These are phyloP conservation scores for Rhizophagus prolifer DNA, from an alignment of 192 early-diverging fungal species.

Conservation along the genomic window DNA sequence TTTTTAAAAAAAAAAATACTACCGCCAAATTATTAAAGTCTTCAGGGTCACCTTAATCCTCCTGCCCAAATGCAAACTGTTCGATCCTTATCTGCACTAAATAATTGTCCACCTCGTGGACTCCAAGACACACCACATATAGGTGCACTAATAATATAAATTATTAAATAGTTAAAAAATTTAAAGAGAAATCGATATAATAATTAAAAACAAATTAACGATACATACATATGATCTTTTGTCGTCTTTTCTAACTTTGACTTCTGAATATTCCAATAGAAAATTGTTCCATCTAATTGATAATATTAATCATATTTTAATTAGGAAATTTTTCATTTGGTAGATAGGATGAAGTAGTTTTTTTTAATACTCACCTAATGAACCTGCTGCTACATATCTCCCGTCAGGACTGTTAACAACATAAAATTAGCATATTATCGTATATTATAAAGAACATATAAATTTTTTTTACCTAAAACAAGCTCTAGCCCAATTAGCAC, in stretches of 20 bases:
- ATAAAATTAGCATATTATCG: background rate
- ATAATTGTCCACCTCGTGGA: conserved; percentile 57
- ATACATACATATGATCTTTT: conserved; percentile 68
- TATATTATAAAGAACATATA: background rate
- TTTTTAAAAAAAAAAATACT: too few relatives aligned
- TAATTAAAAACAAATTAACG: background rate
- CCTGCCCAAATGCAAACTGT: conserved; percentile 58
- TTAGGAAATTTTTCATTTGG: background rate
- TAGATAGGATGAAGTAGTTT: conserved; percentile 1
- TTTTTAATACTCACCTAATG: conserved; percentile 40
- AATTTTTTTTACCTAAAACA: conserved; percentile 58
- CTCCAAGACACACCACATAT: conserved; percentile 74
- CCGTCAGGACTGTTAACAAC: conserved; percentile 75
- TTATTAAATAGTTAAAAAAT: background rate
- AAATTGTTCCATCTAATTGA: conserved; percentile 68
- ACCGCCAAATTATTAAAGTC: too few relatives aligned
- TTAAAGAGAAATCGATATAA: background rate
- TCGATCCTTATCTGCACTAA: conserved; percentile 69
- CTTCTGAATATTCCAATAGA: conserved; percentile 72
- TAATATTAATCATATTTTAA: background rate
- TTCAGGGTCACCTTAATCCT: background rate
- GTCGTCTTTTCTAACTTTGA: conserved; percentile 65
- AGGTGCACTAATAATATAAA: conserved; percentile 32
- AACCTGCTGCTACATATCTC: conserved; percentile 78
- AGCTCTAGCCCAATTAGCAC: conserved; percentile 87